Evolutionary conservation across 1,284 basidiomycete species (phyloP).

Genomic region (Trametes sp.): DNA sequence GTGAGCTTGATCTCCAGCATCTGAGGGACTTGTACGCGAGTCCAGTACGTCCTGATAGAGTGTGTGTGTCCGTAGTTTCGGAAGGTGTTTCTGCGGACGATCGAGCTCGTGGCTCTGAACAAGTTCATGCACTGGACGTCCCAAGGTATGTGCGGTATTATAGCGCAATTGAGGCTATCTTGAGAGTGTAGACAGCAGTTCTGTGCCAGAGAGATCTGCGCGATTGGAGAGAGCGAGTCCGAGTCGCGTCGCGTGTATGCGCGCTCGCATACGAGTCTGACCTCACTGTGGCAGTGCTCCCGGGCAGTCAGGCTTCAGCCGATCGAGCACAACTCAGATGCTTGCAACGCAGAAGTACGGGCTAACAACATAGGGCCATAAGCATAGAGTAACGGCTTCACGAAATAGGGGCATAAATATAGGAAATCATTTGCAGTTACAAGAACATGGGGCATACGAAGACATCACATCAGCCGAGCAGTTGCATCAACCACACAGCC

Average conservation of each 20-base stretch:
- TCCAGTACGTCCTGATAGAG: slow-evolving; percentile 15
- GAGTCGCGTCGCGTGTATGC: neutral
- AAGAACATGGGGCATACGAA: neutral
- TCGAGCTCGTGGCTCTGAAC: slow-evolving; percentile 1
- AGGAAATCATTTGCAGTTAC: too few species aligned
- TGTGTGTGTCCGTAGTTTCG: neutral
- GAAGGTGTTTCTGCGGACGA: neutral
- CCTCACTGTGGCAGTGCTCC: slow-evolving; percentile 20
- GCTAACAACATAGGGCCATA: neutral
- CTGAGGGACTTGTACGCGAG: slow-evolving; percentile 29
- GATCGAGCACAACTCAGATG: too few species aligned
- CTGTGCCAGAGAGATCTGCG: neutral
- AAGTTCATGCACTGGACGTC: slow-evolving; percentile 17
- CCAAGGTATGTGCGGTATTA: too few species aligned
- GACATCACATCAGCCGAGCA: slow-evolving; percentile 19
- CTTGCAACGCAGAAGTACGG: too few species aligned
- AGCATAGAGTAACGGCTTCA: neutral
- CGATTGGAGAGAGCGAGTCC: neutral
- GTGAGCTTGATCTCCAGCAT: slow-evolving; percentile 56
- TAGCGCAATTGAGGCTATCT: neutral
- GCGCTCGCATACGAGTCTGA: neutral
- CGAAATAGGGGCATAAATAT: neutral
- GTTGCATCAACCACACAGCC: slow-evolving; percentile 50
- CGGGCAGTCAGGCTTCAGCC: neutral
- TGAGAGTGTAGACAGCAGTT: too few species aligned